Base-by-base conservation (phyloP, 164 flowering plant species). In the Macadamia integrifolia region DNA sequence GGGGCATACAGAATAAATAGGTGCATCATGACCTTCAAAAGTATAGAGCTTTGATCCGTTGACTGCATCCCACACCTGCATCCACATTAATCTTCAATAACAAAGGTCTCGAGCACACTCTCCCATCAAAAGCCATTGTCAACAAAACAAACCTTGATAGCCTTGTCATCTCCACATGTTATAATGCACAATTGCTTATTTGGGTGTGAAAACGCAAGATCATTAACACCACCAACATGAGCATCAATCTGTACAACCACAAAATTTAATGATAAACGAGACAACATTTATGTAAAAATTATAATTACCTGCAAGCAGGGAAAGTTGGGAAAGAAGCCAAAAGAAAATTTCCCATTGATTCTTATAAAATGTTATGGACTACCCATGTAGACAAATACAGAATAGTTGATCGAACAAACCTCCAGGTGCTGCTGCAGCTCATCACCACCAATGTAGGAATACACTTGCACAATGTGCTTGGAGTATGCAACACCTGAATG, bases 1-100 rank as follows among this genome's bases (percentile, higher is more conserved):
- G 15, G 88, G 88, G 52, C 88, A 85, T 42, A 85, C 75, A 52
- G 88, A 85, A 78, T 71, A 77, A 14, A 87, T 88, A 73, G 91
- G 87, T 29, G 92, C 83, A 68, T 87, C 88, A 78, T 87, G 92
- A 71, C 92, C 92, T 77, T 85, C 89, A 77, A 87, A 85, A 53
- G 78, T 74, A 69, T 61, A 79, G 60, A 76, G 92, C 67, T 75
- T 80, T 15, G 76, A 58, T 17, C 92, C 89, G 30, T 80, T 74
- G 11, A 66, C 76, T 63, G 86, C 84, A 80, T 84, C 87, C 87
- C 88, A 87, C 42, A 85, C 88, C 88, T 86, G 72, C 66, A 70
- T 8, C 59, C 62, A 46, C 10, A 23, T 18, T 46, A 35, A 57
- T 5, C 66, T 31, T 30, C 32, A 60, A 9, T 9, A 7, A 40